Percentiles rank a stretch among this genome's conserved stretches.
phyloP scores from a whole-genome alignment of 139 green algal species.

The Spirogloea muscicola region DNA sequence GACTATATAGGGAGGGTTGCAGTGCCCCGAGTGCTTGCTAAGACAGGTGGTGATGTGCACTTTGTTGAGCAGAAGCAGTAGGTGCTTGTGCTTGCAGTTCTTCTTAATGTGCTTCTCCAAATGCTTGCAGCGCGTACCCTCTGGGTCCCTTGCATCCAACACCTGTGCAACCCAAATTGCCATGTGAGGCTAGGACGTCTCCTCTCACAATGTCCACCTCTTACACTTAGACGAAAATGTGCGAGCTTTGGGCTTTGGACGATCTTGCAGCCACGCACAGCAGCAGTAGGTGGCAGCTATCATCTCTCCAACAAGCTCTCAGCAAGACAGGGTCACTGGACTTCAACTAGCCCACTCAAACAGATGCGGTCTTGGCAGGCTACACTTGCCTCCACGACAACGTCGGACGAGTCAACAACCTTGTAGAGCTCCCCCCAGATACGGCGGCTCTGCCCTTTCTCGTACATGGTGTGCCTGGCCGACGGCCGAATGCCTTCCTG shows the following conservation, averaged over 20 bases:
- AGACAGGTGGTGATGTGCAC: conserved; percentile 45
- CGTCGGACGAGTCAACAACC: conserved; percentile 91
- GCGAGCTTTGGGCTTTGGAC: too few species aligned
- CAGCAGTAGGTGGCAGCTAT: too few species aligned
- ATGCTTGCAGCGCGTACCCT: conserved; percentile 87
- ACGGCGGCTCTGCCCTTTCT: conserved; percentile 92
- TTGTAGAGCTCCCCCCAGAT: conserved; percentile 99
- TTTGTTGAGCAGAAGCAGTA: conserved; percentile 98
- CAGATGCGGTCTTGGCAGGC: too few species aligned
- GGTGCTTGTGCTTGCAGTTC: conserved; percentile 90
- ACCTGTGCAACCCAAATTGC: conserved; percentile 65
- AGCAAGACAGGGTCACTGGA: too few species aligned
- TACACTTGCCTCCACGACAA: conserved; percentile 85
- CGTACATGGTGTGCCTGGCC: conserved; percentile 64
- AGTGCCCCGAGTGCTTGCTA: conserved; percentile 1
- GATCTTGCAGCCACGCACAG: too few species aligned
- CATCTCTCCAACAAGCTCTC: too few species aligned
- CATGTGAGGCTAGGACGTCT: too few species aligned
- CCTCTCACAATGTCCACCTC: too few species aligned
- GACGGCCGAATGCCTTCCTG: conserved; percentile 25
- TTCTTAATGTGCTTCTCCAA: conserved; percentile 91
- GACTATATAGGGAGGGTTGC: conserved; percentile 3
- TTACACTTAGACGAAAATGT: too few species aligned
- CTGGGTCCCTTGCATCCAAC: conserved; percentile 91
- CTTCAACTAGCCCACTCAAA: too few species aligned